Evolutionary conservation across 371 early-diverging fungal genomes (phyloP).

Genomic region (Mortierella sp.): DNA sequence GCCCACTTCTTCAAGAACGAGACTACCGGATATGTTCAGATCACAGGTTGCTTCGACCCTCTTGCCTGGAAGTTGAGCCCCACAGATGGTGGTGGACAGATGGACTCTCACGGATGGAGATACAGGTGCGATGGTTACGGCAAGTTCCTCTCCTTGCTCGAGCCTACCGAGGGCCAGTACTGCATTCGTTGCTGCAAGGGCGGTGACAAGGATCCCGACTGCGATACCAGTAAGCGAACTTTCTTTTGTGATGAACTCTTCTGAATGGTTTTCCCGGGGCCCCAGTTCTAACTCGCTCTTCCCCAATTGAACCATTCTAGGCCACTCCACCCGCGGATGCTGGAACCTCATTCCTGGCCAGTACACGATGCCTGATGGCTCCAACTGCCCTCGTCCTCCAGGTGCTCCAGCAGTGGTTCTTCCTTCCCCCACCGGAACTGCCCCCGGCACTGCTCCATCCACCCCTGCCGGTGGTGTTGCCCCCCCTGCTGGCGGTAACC

Average conservation of each 20-base stretch:
- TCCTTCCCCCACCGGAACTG: slow-evolving; percentile 1
- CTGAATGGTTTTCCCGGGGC: not conserved
- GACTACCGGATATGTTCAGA: slow-evolving; percentile 53
- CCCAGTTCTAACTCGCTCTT: not conserved
- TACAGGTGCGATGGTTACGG: slow-evolving; percentile 51
- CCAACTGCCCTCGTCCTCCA: slow-evolving; percentile 22
- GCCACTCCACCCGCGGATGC: slow-evolving; percentile 29
- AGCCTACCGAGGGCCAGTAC: slow-evolving; percentile 57
- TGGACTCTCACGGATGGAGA: slow-evolving; percentile 50
- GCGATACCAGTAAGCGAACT: slow-evolving; percentile 43
- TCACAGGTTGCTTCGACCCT: slow-evolving; percentile 58
- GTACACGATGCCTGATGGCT: slow-evolving; percentile 27
- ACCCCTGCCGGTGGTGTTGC: not conserved
- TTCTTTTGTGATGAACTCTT: too few species aligned
- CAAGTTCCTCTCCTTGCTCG: slow-evolving; percentile 61
- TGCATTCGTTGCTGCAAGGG: slow-evolving; percentile 56
- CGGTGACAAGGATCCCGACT: slow-evolving; percentile 19
- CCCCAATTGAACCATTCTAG: slow-evolving; percentile 13
- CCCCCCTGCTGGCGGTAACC: not conserved
- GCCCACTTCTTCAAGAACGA: slow-evolving; percentile 44
- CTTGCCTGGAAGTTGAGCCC: slow-evolving; percentile 47
- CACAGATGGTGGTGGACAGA: slow-evolving; percentile 62
- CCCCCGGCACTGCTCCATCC: not conserved
- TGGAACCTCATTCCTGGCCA: slow-evolving; percentile 29
- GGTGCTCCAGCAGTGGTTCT: not conserved